Evolutionary conservation across 164 flowering plant species (phyloP), one percentile per base, ranked within the genome.

Genomic region (Taxillus chinensis): DNA sequence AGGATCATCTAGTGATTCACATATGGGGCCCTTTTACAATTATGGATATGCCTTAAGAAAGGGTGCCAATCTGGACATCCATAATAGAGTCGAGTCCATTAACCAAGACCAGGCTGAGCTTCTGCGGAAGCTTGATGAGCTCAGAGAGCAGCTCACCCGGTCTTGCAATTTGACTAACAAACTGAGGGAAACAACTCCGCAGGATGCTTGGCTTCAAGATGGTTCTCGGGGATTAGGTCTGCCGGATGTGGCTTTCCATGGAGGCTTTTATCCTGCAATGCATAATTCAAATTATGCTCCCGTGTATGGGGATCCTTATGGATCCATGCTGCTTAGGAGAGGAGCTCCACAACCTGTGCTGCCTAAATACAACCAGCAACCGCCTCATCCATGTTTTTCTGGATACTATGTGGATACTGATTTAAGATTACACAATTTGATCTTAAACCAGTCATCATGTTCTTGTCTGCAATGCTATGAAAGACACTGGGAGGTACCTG

Each of bases 61-160:
- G 63, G 57, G 14, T 53, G 67, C 56, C 39, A 67, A 43, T 45
- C 8, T 13, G 1, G 75, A 71, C 63, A 82, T 73, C 5, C 41
- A 64, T 54, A 52, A 62, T 39, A 78, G 70, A 60, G 76, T 81
- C 55, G 76, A 68, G 66, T 57, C 62, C 63, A 75, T 83, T 16
- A 86, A 84, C 54, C 77, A 74, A 62, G 91, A 86, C 61, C 78
- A 84, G 69, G 85, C 79, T 41, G 92, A 83, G 71, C 85, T 93
- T 45, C 62, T 86, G 45, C 79, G 81, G 64, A 81, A 81, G 77
- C 74, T 90, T 37, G 87, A 93, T 58, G 95, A 90, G 74, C 71
- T 90, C 58, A 83, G 78, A 70, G 80, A 83, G 59, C 86, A 86
- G 60, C 79, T 90, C 15, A 75, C 70, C 53, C 73, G 71, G 42